Evolutionary conservation across 75 land plant species (phyloP), one percentile per base, ranked within the genome.

Genomic region (Pinus taeda): DNA sequence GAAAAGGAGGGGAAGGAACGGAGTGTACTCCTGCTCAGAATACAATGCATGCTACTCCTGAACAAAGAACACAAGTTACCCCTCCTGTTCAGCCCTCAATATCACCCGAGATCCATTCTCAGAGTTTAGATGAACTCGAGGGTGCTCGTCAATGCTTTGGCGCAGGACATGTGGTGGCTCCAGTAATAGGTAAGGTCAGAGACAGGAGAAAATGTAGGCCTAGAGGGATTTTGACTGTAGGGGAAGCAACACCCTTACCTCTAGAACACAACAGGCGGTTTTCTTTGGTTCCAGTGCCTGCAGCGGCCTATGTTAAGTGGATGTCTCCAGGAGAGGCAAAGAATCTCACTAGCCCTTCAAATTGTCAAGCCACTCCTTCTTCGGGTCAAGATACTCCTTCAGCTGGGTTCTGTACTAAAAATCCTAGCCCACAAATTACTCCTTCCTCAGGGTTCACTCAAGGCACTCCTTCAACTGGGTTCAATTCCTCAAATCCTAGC

Each of bases 171-270:
- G 71, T 91, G 30, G 53, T 89, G 36, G 85, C 87, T 56, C 84
- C 84, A 1, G 84, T 75, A 15, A 20, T 62, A 33, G 83, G 84
- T 11, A 86, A 88, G 15, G 83, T 93, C 30, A 69, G 80, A 55
- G 96, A 91, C 81, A 84, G 84, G 73, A 81, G 96, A 12, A 93
- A 93, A 63, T 91, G 94, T 59, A 87, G 89, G 81, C 83, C 93
- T 18, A 85, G 90, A 80, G 92, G 92, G 36, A 79, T 87, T 37
- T 79, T 93, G 15, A 83, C 79, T 18, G 88, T 77, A 20, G 86
- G 81, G 20, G 79, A 79, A 1, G 53, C 76, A 18, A 63, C 57
- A 33, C 20, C 58, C 33, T 24, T 73, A 29, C 33, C 29, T 4
- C 55, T 73, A 29, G 36, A 73, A 13, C 13, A 73, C 15, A 73